These are phyloP conservation scores for Globisporangium irregulare DNA, from an alignment of 352 stramenopile species.

Conservation along the genomic window DNA sequence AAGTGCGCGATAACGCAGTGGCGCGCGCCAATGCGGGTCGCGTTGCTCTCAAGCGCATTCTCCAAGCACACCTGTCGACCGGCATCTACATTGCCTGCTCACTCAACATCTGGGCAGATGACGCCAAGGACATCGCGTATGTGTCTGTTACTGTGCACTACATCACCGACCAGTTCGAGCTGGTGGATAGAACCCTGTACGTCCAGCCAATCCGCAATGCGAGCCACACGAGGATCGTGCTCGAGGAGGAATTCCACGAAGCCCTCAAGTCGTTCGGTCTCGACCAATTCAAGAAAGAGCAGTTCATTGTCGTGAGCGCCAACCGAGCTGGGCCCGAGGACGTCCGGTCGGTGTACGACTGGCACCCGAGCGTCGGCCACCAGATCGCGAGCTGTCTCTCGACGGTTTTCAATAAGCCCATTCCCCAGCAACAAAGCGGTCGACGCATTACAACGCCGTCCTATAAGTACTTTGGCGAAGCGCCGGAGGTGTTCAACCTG, in stretches of 20 bases:
- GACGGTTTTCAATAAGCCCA: background rate
- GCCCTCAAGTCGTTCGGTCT: background rate
- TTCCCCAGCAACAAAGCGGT: background rate
- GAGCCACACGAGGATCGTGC: background rate
- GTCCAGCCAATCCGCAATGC: background rate
- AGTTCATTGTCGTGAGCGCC: background rate
- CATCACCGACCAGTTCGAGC: background rate
- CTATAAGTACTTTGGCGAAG: background rate
- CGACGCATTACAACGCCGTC: background rate
- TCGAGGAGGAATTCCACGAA: constrained; percentile 1
- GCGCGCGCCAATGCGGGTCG: background rate
- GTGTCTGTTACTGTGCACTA: background rate
- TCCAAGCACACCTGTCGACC: constrained; percentile 1
- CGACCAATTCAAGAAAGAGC: constrained; percentile 1
- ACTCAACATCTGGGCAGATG: background rate
- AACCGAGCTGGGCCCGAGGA: too few species aligned
- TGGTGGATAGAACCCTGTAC: background rate
- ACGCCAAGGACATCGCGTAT: background rate
- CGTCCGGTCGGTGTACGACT: background rate
- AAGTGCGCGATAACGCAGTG: constrained; percentile 1
- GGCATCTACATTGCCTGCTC: background rate
- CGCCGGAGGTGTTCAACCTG: constrained; percentile 3
- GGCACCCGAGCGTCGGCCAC: background rate
- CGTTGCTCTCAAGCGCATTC: background rate
- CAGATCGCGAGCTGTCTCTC: background rate